Evolutionary conservation across 2,329 filamentous ascomycete genomes (phyloP), one percentile per base, ranked within the genome.

Genomic region (Colletotrichum scovillei): DNA sequence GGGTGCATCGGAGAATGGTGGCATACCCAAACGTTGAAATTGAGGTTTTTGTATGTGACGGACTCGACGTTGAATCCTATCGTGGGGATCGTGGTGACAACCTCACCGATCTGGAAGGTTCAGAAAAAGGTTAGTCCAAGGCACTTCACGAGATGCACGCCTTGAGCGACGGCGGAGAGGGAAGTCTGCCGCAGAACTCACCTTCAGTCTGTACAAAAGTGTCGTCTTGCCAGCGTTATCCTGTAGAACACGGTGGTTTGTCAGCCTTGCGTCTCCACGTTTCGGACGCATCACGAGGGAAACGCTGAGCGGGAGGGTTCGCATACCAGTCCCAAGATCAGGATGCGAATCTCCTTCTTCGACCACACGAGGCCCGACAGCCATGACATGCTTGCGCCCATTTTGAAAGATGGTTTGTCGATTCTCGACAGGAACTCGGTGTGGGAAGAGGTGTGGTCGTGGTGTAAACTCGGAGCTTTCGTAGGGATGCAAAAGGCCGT

Each of bases 31-130:
- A 99, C 97, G 81, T 98, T 98, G 84, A 99, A 97, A 84, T 98
- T 98, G 75, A 99, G 90, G 82, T 98, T 98, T 84, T 96, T 96
- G 88, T 99, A 99, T 78, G 95, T 97, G 76, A 99, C 97, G 26
- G 95, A 98, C 86, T 99, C 97, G 79, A 99, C 97, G 83, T 99
- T 99, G 89, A 99, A 99, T 74, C 97, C 97, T 83, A 99, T 98
- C 67, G 97, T 99, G 24, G 97, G 97, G 88, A 98, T 98, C 79
- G 97, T 99, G 75, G 97, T 98, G 77, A 99, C 97, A 57, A 99
- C 97, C 84, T 99, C 97, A 81, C 97, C 97, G 81, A 99, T 97
- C 95, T 98, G 82, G 74, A 73, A 28, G 35, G 32, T 30, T 35
- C 67, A 75, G 22, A 73, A 69, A 7, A 49, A 7, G 46, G 60